Evolutionary conservation across 2,329 filamentous ascomycete species (phyloP).

Genomic region (Calonectria fujianensis): DNA sequence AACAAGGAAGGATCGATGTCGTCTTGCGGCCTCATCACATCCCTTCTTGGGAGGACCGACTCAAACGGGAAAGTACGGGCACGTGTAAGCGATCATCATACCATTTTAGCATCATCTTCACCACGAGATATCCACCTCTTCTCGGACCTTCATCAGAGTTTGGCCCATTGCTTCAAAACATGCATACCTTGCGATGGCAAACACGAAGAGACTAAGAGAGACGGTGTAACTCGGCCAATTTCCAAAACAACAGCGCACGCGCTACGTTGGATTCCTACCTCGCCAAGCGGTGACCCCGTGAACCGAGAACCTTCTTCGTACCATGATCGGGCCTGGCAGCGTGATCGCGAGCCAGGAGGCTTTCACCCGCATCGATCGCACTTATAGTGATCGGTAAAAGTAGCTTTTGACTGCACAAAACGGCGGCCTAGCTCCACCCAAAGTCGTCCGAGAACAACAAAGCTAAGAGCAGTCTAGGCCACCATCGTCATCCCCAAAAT

Average conservation of each 20-base stretch:
- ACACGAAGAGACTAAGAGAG: background rate
- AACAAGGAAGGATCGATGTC: constrained; percentile 18
- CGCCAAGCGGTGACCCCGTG: constrained; percentile 4
- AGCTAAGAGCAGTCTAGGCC: constrained; percentile 27
- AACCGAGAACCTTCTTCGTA: background rate
- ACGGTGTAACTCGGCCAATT: constrained; percentile 23
- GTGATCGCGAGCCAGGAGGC: constrained; percentile 3
- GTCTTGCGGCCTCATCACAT: constrained; percentile 1
- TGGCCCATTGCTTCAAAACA: background rate
- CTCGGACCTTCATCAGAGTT: background rate
- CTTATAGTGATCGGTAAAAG: constrained; percentile 33
- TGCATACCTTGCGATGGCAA: constrained; percentile 5
- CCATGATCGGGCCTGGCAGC: constrained; percentile 6
- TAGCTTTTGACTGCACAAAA: constrained; percentile 26
- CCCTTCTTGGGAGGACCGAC: constrained; percentile 1
- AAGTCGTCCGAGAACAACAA: constrained; percentile 28
- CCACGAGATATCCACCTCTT: background rate
- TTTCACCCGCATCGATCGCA: constrained; percentile 36
- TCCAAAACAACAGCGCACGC: constrained; percentile 19
- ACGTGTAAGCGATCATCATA: constrained; percentile 18
- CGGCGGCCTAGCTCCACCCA: constrained; percentile 22
- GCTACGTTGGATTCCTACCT: background rate
- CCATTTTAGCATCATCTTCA: constrained; percentile 2
- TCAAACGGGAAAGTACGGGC: constrained; percentile 9
- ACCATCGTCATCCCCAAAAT: constrained; percentile 27